Evolutionary conservation across 129 eudicot genomes (phyloP).

Genomic region (Kitagawia praeruptora): DNA sequence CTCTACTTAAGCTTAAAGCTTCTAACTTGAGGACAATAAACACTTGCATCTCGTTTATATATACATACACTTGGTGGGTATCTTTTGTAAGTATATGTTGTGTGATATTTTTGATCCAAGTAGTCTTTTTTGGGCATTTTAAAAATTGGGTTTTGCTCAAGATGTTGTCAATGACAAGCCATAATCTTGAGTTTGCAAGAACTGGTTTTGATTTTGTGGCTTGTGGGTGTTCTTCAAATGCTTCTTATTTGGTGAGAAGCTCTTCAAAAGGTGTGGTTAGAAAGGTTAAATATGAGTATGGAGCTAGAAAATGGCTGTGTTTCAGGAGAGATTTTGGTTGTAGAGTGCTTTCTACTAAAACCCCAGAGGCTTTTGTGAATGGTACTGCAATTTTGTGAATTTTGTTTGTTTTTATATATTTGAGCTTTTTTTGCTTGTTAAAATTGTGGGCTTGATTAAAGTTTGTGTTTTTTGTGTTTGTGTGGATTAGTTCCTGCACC

Average conservation of each 20-base stretch:
- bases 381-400: conserved; percentile 27
- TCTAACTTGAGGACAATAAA: conserved; percentile 6
- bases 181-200: conserved; percentile 59
- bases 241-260: conserved; percentile 32
- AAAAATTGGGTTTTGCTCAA: conserved; percentile 8
- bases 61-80: conserved; percentile 16
- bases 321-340: conserved; percentile 41
- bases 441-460: neutral
- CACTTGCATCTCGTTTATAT: conserved; percentile 1
- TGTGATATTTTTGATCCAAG: conserved; percentile 17
- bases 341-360: conserved; percentile 47
- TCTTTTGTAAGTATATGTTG: neutral
- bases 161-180: conserved; percentile 83
- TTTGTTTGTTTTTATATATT: neutral
- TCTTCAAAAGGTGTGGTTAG: conserved; percentile 29
- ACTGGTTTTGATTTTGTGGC: conserved; percentile 41
- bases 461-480: neutral
- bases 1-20: neutral
- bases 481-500: conserved; percentile 38
- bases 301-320: conserved; percentile 36
- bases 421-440: neutral
- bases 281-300: conserved; percentile 30
- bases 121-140: conserved; percentile 2
- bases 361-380: conserved; percentile 57
- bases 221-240: conserved; percentile 70